Evolutionary conservation across 2,329 filamentous ascomycete genomes (phyloP).

Genomic region (Fusarium guadeloupense): DNA sequence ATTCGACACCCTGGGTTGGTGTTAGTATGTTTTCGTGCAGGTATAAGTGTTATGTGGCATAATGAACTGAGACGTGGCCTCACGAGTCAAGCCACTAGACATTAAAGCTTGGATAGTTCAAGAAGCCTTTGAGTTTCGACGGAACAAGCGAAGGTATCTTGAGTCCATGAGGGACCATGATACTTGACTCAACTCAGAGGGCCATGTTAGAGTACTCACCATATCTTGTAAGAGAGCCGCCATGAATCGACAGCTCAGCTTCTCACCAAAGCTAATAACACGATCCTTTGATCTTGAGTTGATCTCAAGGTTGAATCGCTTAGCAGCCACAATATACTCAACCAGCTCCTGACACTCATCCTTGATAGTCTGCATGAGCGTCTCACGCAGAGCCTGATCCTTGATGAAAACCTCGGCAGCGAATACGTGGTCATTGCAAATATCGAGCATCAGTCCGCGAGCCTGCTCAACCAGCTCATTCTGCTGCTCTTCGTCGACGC

Average conservation of each 20-base stretch:
- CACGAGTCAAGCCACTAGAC: neutral
- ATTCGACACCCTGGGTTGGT: conserved; percentile 71
- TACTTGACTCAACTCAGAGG: conserved; percentile 14
- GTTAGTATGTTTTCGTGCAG: conserved; percentile 39
- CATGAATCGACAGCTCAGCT: conserved; percentile 93
- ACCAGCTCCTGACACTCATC: conserved; percentile 82
- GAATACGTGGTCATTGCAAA: conserved; percentile 81
- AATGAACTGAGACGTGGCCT: neutral
- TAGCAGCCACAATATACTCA: conserved; percentile 74
- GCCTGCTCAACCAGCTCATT: conserved; percentile 68
- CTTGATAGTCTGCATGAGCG: conserved; percentile 73
- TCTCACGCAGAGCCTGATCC: conserved; percentile 63
- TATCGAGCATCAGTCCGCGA: conserved; percentile 78
- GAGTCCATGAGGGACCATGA: neutral
- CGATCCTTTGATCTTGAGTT: conserved; percentile 83
- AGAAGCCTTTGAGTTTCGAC: neutral
- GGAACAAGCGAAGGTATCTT: neutral
- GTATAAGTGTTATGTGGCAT: neutral
- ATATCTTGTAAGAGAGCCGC: conserved; percentile 81
- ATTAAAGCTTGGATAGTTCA: neutral
- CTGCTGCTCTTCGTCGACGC: conserved; percentile 61
- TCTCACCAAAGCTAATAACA: conserved; percentile 95
- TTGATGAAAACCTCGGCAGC: conserved; percentile 73
- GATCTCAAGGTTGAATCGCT: conserved; percentile 76
- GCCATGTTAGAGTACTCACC: conserved; percentile 48